Base-by-base conservation (phyloP, 2,329 filamentous ascomycete genomes). In the Camillea tinctor region DNA sequence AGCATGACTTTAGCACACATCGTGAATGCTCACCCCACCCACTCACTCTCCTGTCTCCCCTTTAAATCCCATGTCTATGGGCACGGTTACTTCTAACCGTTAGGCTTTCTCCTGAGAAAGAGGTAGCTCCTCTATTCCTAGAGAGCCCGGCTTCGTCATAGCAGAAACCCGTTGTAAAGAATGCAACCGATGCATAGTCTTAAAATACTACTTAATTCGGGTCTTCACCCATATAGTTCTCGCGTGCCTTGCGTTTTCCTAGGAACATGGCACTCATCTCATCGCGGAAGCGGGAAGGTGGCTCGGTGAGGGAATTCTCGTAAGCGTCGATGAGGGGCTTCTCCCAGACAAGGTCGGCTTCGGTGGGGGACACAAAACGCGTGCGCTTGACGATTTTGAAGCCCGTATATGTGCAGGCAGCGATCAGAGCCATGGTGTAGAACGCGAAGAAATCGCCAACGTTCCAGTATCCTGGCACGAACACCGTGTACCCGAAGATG, bases 321-420 rank as follows among this genome's bases (percentile, higher is more conserved):
- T 83, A 83, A 0, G 77, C 77, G 60, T 88, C 85, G 58, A 88
- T 83, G 21, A 78, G 67, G 21, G 84, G 84, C n/a, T 80, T 76
- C 66, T 88, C 80, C 85, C 84, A 84, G 50, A 86, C 75, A 17
- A 88, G 76, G 67, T 89, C 86, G 2, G 81, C 80, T 68, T 89
- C 82, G 4, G 77, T 70, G 0, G 86, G 76, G 2, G 74, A 74
- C 19, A 87, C 76, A 55, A 83, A 76, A 60, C 79, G 80, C 1
- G 87, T 90, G 59, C 77, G 78, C 76, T 87, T 85, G 71, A 86
- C 20, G 1, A 90, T 7, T 75, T 91, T 91, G 85, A 86, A 91
- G 66, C 78, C 78, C 20, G 81, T 87, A 75, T 83, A 83, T 19
- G 77, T 73, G 71, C 83, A 77, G 69, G 84, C 81, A 40, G 68